Conservation (phyloP, 257 asterid species). For the Osmanthus fragrans region DNA sequence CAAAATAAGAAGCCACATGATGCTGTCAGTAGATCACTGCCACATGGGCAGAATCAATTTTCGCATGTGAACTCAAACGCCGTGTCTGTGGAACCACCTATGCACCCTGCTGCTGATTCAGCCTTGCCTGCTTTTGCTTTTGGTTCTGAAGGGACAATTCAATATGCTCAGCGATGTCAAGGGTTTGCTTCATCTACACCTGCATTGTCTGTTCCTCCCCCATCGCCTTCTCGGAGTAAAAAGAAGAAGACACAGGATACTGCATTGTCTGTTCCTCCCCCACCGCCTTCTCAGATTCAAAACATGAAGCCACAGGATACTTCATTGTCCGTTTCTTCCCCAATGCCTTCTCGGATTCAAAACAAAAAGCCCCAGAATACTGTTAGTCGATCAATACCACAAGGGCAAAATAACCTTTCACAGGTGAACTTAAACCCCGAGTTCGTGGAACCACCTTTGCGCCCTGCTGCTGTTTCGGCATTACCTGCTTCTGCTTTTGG, state of each 20-base stretch:
- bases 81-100: too few relatives aligned
- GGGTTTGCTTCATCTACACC: background rate
- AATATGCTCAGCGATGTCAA: too few relatives aligned
- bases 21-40: background rate
- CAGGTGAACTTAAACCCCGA: slow-evolving; percentile 12
- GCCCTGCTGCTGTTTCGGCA: slow-evolving; percentile 10
- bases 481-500: slow-evolving; percentile 20
- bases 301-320: slow-evolving; percentile 23
- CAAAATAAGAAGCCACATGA: slow-evolving; percentile 24
- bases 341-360: slow-evolving; percentile 18
- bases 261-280: slow-evolving; percentile 10
- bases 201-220: slow-evolving; percentile 9
- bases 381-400: slow-evolving; percentile 24
- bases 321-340: slow-evolving; percentile 8
- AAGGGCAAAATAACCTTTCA: slow-evolving; percentile 16
- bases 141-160: too few relatives aligned
- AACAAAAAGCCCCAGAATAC: slow-evolving; percentile 21
- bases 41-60: too few relatives aligned
- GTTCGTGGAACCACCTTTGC: slow-evolving; percentile 17
- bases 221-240: slow-evolving; percentile 21
- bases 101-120: too few relatives aligned
- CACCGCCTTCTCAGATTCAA: slow-evolving; percentile 19
- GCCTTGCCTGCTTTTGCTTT: too few relatives aligned
- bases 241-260: slow-evolving; percentile 22
- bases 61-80: too few relatives aligned